A percentile compares a stretch with the other conserved stretches of the same genome.
Evolutionary conservation across 352 stramenopile species (phyloP).

Genomic region (Pythium plurisporium): DNA sequence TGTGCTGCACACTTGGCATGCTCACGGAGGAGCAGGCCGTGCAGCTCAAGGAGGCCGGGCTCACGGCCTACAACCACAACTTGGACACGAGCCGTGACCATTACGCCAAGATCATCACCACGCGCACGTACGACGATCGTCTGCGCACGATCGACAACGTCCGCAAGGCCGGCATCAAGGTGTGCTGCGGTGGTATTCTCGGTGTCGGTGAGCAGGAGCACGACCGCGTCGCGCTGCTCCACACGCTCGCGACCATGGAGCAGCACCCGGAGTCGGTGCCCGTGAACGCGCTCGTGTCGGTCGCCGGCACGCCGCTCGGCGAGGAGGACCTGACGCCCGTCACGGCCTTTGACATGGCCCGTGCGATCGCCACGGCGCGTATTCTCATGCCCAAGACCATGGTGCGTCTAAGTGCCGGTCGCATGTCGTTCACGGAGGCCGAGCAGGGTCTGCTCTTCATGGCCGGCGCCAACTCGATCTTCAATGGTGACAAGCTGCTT

Average conservation of each 20-base stretch:
- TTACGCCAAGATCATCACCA: constrained; percentile 97
- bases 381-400: constrained; percentile 98
- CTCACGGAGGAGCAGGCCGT: constrained; percentile 93
- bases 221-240: constrained; percentile 93
- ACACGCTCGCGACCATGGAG: constrained; percentile 94
- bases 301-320: constrained; percentile 93
- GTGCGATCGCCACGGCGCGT: constrained; percentile 96
- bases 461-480: constrained; percentile 97
- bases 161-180: constrained; percentile 94
- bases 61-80: constrained; percentile 99
- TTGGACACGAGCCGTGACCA: constrained; percentile 97
- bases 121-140: constrained; percentile 95
- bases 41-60: constrained; percentile 96
- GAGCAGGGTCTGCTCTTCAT: constrained; percentile 98
- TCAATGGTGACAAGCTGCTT: constrained; percentile 97
- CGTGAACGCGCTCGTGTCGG: constrained; percentile 95
- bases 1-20: constrained; percentile 98
- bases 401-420: constrained; percentile 95
- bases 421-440: constrained; percentile 94
- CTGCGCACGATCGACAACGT: constrained; percentile 96
- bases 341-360: constrained; percentile 95
- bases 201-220: constrained; percentile 94
- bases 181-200: constrained; percentile 97
- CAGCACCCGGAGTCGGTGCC: constrained; percentile 96
- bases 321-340: constrained; percentile 85